Base-by-base conservation (phyloP, 1,284 basidiomycete species). In the Apiotrichum veenhuisii region DNA sequence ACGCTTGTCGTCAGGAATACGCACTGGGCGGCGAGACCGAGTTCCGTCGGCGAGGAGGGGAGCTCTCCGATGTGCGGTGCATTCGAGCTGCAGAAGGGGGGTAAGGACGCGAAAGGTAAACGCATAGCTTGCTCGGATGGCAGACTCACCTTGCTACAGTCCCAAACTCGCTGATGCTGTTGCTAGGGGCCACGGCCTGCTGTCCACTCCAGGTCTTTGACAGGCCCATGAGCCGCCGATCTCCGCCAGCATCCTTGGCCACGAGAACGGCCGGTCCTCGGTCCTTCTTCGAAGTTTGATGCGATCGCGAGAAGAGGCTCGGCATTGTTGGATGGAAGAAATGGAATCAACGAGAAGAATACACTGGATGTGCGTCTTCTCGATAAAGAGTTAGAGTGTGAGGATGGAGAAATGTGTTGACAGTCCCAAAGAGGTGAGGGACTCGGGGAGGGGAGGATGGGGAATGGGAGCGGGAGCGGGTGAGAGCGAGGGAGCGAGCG, bases 1-100 rank as follows among this genome's bases (percentile, higher is more conserved):
- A 71, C 51, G 17, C 51, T 55, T 2, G 69, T 72, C 0, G 69
- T 66, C n/a, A 66, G 50, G 54, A 72, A 72, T 34, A 62, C 47
- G 58, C 64, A 67, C 51, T 70, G 70, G 17, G 58, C 59, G 15
- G 71, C 69, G 8, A 66, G 45, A 14, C 66, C 65, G 38, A 23
- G 26, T 12, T n/a, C 49, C 20, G 61, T 58, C 8, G 51, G 47
- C 23, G 42, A 47, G 33, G 25, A 33, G 25, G 44, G 26, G 14
- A 37, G 23, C 7, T 27, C 55, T 26, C 25, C 45, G n/a, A 5
- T 30, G 30, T 30, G 30, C 5, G 30, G 30, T 12, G 12, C 30
- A 30, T 30, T 30, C 30, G 30, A 30, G 30, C 30, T 30, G 30
- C 30, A 30, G 30, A 30, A 30, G 5, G 30, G 44, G 43, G 7